phyloP scores from a whole-genome alignment of 768 basidiomycete genomes.

The Coprinellus micaceus region DNA sequence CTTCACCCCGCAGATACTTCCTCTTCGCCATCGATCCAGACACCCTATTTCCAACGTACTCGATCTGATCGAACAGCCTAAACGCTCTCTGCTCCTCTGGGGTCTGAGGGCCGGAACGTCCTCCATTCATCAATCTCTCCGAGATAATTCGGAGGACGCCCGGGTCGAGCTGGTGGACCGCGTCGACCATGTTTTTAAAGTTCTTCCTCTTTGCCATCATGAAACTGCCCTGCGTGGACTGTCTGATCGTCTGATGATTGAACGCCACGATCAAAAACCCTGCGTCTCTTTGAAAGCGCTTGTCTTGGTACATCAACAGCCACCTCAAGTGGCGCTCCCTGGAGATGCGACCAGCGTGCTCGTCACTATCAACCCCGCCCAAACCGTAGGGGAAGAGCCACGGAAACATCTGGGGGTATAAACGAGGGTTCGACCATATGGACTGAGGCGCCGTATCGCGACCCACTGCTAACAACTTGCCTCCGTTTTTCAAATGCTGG shows the following conservation, averaged over 20 bases:
- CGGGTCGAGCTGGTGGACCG: conserved; percentile 13
- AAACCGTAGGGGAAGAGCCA: conserved; percentile 40
- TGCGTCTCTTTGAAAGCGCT: conserved; percentile 31
- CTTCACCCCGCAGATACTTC: conserved; percentile 23
- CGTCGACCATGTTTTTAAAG: conserved; percentile 15
- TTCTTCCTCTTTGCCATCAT: conserved; percentile 13
- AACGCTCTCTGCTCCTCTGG: conserved; percentile 18
- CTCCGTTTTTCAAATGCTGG: conserved; percentile 20
- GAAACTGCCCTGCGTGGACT: conserved; percentile 17
- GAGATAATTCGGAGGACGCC: conserved; percentile 9
- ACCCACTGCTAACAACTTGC: conserved; percentile 25
- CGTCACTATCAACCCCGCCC: conserved; percentile 18
- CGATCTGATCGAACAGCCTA: conserved; percentile 18
- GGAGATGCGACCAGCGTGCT: conserved; percentile 11
- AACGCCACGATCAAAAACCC: conserved; percentile 28
- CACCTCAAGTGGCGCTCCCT: conserved; percentile 18
- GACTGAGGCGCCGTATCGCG: conserved; percentile 19
- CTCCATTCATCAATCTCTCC: conserved; percentile 8
- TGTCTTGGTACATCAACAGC: conserved; percentile 33
- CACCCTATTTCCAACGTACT: conserved; percentile 16
- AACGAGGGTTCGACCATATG: conserved; percentile 28
- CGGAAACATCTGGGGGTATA: conserved; percentile 40
- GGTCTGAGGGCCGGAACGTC: conserved; percentile 14
- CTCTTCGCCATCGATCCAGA: conserved; percentile 20
- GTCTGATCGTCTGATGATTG: conserved; percentile 30